Evolutionary conservation across 345 rosid genomes (phyloP).

Genomic region (Theobroma cacao): DNA sequence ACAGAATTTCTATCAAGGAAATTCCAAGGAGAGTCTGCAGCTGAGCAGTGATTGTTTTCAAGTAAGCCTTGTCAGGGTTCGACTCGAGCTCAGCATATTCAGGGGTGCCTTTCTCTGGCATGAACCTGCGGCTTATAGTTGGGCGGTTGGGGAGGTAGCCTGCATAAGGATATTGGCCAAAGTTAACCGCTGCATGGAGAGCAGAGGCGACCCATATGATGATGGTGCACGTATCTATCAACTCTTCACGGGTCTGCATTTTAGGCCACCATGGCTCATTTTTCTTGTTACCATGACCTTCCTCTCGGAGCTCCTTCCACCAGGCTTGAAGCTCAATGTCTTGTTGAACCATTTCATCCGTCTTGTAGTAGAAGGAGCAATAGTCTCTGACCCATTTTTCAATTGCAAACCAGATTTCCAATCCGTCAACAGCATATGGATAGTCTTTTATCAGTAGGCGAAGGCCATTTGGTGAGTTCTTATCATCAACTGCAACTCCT

Average conservation of each 20-base stretch:
- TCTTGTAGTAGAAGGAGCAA: constrained; percentile 54
- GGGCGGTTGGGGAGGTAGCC: constrained; percentile 77
- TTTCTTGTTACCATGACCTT: constrained; percentile 78
- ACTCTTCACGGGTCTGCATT: constrained; percentile 48
- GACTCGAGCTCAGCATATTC: constrained; percentile 52
- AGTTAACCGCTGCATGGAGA: constrained; percentile 76
- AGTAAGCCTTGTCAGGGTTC: constrained; percentile 46
- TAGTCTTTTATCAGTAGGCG: constrained; percentile 67
- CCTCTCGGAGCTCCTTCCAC: constrained; percentile 76
- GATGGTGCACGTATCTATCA: constrained; percentile 57
- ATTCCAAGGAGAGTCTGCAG: constrained; percentile 52
- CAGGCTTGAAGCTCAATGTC: constrained; percentile 71
- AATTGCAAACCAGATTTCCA: constrained; percentile 84
- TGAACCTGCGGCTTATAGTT: constrained; percentile 51
- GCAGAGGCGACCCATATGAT: constrained; percentile 77
- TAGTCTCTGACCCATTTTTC: constrained; percentile 67
- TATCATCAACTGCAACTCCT: constrained; percentile 71
- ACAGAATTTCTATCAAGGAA: constrained; percentile 57
- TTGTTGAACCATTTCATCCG: constrained; percentile 39
- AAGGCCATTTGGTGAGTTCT: constrained; percentile 53
- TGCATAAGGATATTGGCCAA: constrained; percentile 70
- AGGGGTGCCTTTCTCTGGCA: constrained; percentile 57
- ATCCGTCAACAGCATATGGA: constrained; percentile 79
- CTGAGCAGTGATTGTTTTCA: constrained; percentile 58
- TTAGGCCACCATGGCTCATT: constrained; percentile 79